Evolutionary conservation across 768 basidiomycete species (phyloP).

Genomic region (Podaxis sp.): DNA sequence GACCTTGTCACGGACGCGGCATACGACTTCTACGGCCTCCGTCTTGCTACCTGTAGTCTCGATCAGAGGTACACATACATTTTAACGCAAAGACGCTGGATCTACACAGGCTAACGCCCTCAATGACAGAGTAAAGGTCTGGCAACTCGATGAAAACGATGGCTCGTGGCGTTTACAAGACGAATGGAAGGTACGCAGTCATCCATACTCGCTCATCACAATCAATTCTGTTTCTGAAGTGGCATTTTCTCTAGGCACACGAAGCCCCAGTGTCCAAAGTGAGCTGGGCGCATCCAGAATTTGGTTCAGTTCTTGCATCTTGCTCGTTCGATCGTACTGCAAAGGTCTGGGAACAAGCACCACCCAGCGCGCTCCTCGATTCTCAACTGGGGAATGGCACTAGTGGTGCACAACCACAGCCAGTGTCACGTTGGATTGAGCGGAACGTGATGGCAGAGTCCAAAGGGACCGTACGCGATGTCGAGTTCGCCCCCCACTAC

Average conservation of each 20-base stretch:
- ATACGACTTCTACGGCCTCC: slow-evolving; percentile 88
- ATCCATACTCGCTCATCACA: background rate
- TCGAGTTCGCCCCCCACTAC: slow-evolving; percentile 85
- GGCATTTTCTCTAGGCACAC: slow-evolving; percentile 61
- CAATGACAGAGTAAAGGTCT: slow-evolving; percentile 71
- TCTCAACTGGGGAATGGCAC: background rate
- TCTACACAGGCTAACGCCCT: background rate
- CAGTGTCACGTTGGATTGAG: slow-evolving; percentile 63
- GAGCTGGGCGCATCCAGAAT: slow-evolving; percentile 91
- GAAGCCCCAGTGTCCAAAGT: slow-evolving; percentile 84
- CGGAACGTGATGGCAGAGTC: slow-evolving; percentile 76
- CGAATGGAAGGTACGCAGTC: slow-evolving; percentile 78
- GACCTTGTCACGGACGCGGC: slow-evolving; percentile 83
- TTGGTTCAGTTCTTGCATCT: slow-evolving; percentile 82
- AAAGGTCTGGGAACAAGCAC: slow-evolving; percentile 84
- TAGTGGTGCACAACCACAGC: slow-evolving; percentile 2
- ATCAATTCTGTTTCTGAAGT: background rate
- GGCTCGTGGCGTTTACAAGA: slow-evolving; percentile 78
- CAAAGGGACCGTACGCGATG: slow-evolving; percentile 76
- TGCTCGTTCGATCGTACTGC: slow-evolving; percentile 89
- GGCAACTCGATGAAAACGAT: slow-evolving; percentile 68
- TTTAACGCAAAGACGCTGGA: slow-evolving; percentile 6
- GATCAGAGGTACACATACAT: slow-evolving; percentile 62
- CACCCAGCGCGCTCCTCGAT: slow-evolving; percentile 18
- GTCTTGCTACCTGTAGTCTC: slow-evolving; percentile 75